phyloP scores from a whole-genome alignment of 2,329 filamentous ascomycete genomes.

The Colletotrichum sp. region DNA sequence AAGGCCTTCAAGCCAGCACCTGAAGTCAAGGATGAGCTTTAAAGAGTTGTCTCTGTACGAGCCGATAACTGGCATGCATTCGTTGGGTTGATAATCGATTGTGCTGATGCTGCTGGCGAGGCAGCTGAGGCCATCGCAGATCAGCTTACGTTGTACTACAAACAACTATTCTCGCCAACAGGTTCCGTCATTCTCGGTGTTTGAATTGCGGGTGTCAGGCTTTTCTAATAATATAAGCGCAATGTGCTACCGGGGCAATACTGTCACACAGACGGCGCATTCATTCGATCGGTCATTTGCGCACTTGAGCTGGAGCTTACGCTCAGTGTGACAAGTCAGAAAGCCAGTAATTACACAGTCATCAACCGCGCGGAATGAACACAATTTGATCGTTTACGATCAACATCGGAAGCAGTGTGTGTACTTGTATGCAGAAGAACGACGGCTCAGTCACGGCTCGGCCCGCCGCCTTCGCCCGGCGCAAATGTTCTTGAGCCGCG shows the following conservation, averaged over 20 bases:
- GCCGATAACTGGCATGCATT: rapidly evolving
- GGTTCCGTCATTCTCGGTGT: rapidly evolving
- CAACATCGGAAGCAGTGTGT: not conserved
- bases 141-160: not conserved
- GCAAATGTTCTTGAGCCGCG: not conserved
- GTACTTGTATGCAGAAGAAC: not conserved
- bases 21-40: not conserved
- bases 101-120: not conserved
- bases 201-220: rapidly evolving
- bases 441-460: not conserved
- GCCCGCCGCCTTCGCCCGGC: not conserved
- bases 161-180: not conserved
- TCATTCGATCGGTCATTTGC: rapidly evolving
- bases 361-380: not conserved
- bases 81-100: not conserved
- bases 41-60: rapidly evolving
- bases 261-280: not conserved
- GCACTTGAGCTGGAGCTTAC: not conserved
- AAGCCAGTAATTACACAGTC: not conserved
- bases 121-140: not conserved
- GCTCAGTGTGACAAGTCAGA: not conserved
- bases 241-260: not conserved
- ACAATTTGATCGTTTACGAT: not conserved
- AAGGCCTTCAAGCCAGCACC: not conserved
- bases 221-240: not conserved